Percentiles rank a stretch among this genome's conserved stretches.
phyloP scores from a whole-genome alignment of 495 filamentous ascomycete genomes.

The Aspergillus ostianus region DNA sequence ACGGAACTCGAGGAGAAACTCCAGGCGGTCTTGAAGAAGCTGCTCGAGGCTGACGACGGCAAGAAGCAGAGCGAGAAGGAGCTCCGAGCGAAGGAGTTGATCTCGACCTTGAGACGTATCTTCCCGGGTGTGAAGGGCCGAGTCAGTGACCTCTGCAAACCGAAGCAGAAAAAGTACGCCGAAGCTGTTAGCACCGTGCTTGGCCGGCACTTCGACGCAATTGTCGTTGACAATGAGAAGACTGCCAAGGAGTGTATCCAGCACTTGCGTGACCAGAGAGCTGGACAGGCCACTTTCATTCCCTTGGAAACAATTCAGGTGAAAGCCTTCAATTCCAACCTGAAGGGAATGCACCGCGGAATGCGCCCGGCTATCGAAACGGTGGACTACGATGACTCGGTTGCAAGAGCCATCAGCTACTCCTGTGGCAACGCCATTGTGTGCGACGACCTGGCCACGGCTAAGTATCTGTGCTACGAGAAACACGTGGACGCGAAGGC shows the following conservation, averaged over 20 bases:
- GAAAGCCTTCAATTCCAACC: conserved; percentile 77
- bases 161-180: conserved; percentile 93
- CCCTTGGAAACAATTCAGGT: conserved; percentile 97
- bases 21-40: conserved; percentile 70
- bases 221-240: conserved; percentile 96
- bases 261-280: conserved; percentile 85
- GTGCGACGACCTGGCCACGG: conserved; percentile 81
- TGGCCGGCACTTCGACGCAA: conserved; percentile 87
- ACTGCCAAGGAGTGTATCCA: conserved; percentile 91
- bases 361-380: conserved; percentile 93
- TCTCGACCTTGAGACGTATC: conserved; percentile 82
- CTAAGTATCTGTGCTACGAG: conserved; percentile 86
- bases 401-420: conserved; percentile 90
- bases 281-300: conserved; percentile 85
- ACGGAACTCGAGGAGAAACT: conserved; percentile 92
- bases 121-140: conserved; percentile 90
- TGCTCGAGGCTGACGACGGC: conserved; percentile 79
- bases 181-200: conserved; percentile 90
- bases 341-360: conserved; percentile 83
- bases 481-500: conserved; percentile 86
- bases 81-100: conserved; percentile 68
- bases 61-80: conserved; percentile 83
- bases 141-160: conserved; percentile 88
- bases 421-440: conserved; percentile 95
- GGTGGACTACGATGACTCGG: conserved; percentile 83